Evolutionary conservation across 164 flowering plant species (phyloP), one percentile per base, ranked within the genome.

Genomic region (Piper longum): DNA sequence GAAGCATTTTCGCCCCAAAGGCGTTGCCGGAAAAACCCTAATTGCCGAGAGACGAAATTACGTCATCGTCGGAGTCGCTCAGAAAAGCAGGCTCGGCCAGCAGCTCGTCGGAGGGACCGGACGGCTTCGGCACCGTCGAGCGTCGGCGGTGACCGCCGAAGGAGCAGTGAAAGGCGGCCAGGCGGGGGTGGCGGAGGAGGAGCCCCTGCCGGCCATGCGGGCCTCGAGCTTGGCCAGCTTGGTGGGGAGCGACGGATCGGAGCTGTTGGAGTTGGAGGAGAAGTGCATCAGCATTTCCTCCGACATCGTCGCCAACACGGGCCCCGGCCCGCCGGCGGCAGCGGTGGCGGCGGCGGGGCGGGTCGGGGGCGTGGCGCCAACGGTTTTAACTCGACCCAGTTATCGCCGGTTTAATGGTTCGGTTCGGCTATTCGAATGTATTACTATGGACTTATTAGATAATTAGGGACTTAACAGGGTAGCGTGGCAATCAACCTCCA

Each of bases 211-310:
- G 4, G 77, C 82, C 93, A 95, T 73, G 59, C 97, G 82, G 64
- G 99, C 99, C 74, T 91, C 97, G 54, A 95, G 97, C 76, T 91
- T 95, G 13, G 99, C 99, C 9, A 95, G 83, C 75, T 91, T 95
- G 4, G 85, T 75, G 39, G 95, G 87, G 65, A 88, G 63, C 19
- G 93, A 86, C 56, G 87, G 85, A 65, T 89, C 96, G 0, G 99
- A 91, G 63, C 85, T 93, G 75, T 89, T 95, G 1, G 95, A 95
- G 64, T 91, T 91, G 48, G 96, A 85, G 0, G 96, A 82, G 72
- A 91, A 82, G 73, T 91, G 96, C 7, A 80, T 41, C 1, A 89
- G 64, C 86, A 95, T 71, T 62, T 95, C 96, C 48, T 91, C 99
- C 68, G 91, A 80, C 96, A 91, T 91, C 18, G 14, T 41, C 60